Evolutionary conservation across 805 yeast genomes (phyloP).

Genomic region (Candida vartiovaarae): DNA sequence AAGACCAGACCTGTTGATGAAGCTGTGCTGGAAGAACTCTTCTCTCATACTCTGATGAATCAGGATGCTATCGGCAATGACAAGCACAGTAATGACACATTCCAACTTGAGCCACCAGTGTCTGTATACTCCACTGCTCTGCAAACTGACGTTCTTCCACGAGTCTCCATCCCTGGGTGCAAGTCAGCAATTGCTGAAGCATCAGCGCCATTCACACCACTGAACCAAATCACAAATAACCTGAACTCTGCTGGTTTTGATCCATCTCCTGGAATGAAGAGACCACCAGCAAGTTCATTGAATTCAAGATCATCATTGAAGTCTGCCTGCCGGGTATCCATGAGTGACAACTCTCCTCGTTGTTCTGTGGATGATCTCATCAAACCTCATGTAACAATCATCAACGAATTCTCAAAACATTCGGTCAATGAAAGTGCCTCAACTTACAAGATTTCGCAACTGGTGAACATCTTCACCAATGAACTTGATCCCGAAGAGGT

Average conservation of each 20-base stretch:
- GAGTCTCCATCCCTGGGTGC: conserved; percentile 11
- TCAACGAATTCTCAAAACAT: conserved; percentile 20
- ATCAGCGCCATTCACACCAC: conserved; percentile 18
- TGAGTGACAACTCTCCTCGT: conserved; percentile 1
- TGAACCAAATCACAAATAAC: conserved; percentile 16
- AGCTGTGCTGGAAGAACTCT: conserved; percentile 22
- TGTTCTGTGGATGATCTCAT: conserved; percentile 11
- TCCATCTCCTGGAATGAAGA: not conserved
- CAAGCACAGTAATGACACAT: not conserved
- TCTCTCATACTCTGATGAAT: conserved; percentile 8
- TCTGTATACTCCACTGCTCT: not conserved
- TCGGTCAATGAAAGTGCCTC: conserved; percentile 8
- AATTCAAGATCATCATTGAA: not conserved
- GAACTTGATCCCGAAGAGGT: conserved; percentile 6
- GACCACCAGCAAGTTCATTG: not conserved
- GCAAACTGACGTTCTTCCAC: conserved; percentile 4
- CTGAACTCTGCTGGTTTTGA: conserved; percentile 14
- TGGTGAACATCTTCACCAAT: conserved; percentile 18
- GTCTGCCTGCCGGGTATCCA: too few relatives aligned
- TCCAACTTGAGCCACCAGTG: not conserved
- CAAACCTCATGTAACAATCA: conserved; percentile 15
- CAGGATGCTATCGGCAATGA: conserved; percentile 3
- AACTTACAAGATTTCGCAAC: conserved; percentile 6
- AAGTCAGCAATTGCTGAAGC: conserved; percentile 7
- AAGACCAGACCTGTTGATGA: conserved; percentile 23